Evolutionary conservation across 192 early-diverging fungal genomes (phyloP).

Genomic region (Podila epigama): DNA sequence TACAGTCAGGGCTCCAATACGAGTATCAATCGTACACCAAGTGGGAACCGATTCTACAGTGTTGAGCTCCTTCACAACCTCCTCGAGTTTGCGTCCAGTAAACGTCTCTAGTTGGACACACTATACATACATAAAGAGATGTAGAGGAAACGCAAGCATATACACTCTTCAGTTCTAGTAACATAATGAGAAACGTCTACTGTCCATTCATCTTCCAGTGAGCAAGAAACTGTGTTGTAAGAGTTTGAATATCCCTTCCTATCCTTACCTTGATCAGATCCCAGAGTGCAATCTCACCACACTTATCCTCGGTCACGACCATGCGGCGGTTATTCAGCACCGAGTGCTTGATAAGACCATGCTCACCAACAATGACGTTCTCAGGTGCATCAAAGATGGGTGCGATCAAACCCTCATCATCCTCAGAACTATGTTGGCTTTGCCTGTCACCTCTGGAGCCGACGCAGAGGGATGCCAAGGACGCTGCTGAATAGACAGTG

Average conservation of each 20-base stretch:
- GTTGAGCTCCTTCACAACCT: conserved; percentile 64
- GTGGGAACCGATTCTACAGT: conserved; percentile 79
- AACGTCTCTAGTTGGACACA: conserved; percentile 65
- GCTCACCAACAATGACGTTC: conserved; percentile 56
- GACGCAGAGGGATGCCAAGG: conserved; percentile 35
- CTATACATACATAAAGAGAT: conserved; percentile 8
- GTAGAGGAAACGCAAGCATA: conserved; percentile 1
- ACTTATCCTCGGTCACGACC: conserved; percentile 85
- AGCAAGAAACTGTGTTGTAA: too few species aligned
- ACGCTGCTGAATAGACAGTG: conserved; percentile 49
- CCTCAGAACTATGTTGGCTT: conserved; percentile 46
- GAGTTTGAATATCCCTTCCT: too few species aligned
- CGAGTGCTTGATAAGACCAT: conserved; percentile 69
- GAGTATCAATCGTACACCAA: conserved; percentile 95
- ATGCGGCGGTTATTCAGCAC: conserved; percentile 87
- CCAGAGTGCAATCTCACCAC: conserved; percentile 86
- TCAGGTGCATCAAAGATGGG: conserved; percentile 42
- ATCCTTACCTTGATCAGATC: conserved; percentile 87
- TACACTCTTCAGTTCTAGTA: background rate
- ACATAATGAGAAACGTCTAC: too few species aligned
- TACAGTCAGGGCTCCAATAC: conserved; percentile 87
- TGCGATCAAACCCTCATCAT: conserved; percentile 38
- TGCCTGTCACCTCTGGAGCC: conserved; percentile 22
- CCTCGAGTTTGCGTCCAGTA: conserved; percentile 61
- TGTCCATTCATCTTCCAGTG: too few species aligned